Base-by-base conservation (phyloP, 2,329 filamentous ascomycete species). In the Fusarium nelsonii region DNA sequence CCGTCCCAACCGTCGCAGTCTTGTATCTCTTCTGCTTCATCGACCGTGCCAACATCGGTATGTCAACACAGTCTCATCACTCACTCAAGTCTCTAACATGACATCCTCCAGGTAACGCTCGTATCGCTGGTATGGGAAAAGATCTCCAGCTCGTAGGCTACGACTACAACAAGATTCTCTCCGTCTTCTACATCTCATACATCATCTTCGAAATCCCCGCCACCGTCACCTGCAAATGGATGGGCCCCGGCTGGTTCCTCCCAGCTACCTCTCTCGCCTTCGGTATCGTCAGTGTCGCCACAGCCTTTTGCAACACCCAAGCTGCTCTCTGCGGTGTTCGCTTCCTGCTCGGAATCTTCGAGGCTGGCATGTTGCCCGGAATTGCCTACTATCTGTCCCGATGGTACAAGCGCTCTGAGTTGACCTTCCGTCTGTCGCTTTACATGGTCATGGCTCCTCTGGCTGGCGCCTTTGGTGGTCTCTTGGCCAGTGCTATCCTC, bases 21-120 rank as follows among this genome's bases (percentile, higher is more conserved):
- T 79, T 92, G 5, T 92, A 92, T 71, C 83, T 92, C 0, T 92
- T 92, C 73, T 92, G 90, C 78, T 92, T 92, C 78, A 91, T 92
- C 67, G 90, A 92, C 71, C 84, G 90, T n/a, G 88, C 90, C 26
- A 92, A 92, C 65, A 90, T 93, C 37, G 90, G 90, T 89, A 74
- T 73, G 80, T 67, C 9, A 44, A 12, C 23, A 23, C 23, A 23
- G 6, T 15, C 11, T 41, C 51, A 28, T 33, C 14, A 7, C 16
- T 12, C 23, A 37, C 18, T n/a, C 23, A 18, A 12, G 30, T 4
- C 1, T 40, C 53, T 49, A 44, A 59, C 57, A 34, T 1, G 16
- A 4, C 43, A 23, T 23, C 8, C 32, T 32, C 8, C 41, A 74
- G 73, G 73, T 26, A 75, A 90, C 75, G 88, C 87, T 4, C 84